Evolutionary conservation across 768 basidiomycete genomes (phyloP), one percentile per base, ranked within the genome.

Genomic region (Suillus cothurnatus): DNA sequence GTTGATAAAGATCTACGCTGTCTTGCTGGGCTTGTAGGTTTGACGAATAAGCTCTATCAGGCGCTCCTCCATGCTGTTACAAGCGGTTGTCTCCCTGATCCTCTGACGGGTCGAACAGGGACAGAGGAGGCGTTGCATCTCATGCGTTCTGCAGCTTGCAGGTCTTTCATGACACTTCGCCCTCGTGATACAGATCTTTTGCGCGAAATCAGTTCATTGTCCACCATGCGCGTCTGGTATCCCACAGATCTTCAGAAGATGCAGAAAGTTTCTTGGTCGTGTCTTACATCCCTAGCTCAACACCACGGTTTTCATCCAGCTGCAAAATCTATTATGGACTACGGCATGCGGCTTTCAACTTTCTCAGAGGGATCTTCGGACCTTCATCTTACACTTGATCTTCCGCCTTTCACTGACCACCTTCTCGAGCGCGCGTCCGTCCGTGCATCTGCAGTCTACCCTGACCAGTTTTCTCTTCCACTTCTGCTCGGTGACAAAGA

Each of bases 31-130:
- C 72, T 72, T 12, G 68, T 57, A 2, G 74, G 69, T n/a, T 60
- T 79, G 52, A 66, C 64, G 3, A 74, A 71, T 63, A 70, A 70
- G 49, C 71, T 84, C 8, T 83, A 76, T 62, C 74, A 73, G 47
- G 73, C 78, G 2, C 81, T 82, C 60, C 73, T 86, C 17, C 85
- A 86, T 52, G 81, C 81, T 26, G 64, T 83, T 6, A 84, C 79
- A 2, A 79, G 80, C 21, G 61, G 56, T 6, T 77, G 77, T 56
- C 70, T 80, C 12, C 73, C 76, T 8, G 84, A 86, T 70, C 81
- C 82, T 1, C 71, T 86, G 28, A 82, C 80, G 0, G 67, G 69
- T n/a, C 78, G 79, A 12, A 81, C 80, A 0, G 85, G 85, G 6
- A 78, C 79, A 1, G 78, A 82, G 49, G 78, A 84, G 53, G 83